Conservation (phyloP, 805 yeast genomes). For the Sugiyamaella chiloensis region DNA sequence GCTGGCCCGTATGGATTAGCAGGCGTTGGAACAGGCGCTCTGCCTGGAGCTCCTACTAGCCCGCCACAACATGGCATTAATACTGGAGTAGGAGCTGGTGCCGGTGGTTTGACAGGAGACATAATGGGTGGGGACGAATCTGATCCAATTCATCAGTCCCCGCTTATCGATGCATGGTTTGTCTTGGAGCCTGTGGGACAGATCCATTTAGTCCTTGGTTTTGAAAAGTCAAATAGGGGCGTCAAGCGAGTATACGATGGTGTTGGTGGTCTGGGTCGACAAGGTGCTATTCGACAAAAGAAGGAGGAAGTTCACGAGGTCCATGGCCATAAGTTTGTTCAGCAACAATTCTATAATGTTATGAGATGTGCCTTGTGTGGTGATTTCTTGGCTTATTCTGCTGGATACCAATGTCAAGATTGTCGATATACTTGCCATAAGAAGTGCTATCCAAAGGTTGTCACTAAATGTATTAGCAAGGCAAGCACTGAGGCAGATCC, state of each 20-base stretch:
- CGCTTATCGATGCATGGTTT: slow-evolving; percentile 71
- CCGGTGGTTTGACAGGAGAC: slow-evolving; percentile 3
- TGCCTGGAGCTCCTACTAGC: too few species aligned
- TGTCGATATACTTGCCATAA: slow-evolving; percentile 75
- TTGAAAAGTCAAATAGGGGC: slow-evolving; percentile 61
- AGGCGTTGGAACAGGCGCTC: slow-evolving; percentile 7
- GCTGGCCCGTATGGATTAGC: neutral
- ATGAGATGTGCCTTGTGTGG: slow-evolving; percentile 98
- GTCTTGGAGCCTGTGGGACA: slow-evolving; percentile 94
- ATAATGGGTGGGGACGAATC: neutral
- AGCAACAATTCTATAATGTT: slow-evolving; percentile 89
- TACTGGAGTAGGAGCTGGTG: slow-evolving; percentile 1
- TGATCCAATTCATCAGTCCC: slow-evolving; percentile 1
- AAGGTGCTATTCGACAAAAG: slow-evolving; percentile 95
- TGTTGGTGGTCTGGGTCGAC: slow-evolving; percentile 79
- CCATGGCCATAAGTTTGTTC: slow-evolving; percentile 96
- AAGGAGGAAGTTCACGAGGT: slow-evolving; percentile 83
- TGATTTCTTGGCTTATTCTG: slow-evolving; percentile 77
- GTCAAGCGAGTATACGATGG: slow-evolving; percentile 42
- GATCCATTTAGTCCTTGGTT: slow-evolving; percentile 70
- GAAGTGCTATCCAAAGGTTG: slow-evolving; percentile 73
- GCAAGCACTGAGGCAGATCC: slow-evolving; percentile 60
- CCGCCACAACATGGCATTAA: too few species aligned
- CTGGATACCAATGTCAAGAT: slow-evolving; percentile 78
- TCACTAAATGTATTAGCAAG: slow-evolving; percentile 76